Base-by-base conservation (phyloP, 805 yeast genomes). In the Candida peoriensis region DNA sequence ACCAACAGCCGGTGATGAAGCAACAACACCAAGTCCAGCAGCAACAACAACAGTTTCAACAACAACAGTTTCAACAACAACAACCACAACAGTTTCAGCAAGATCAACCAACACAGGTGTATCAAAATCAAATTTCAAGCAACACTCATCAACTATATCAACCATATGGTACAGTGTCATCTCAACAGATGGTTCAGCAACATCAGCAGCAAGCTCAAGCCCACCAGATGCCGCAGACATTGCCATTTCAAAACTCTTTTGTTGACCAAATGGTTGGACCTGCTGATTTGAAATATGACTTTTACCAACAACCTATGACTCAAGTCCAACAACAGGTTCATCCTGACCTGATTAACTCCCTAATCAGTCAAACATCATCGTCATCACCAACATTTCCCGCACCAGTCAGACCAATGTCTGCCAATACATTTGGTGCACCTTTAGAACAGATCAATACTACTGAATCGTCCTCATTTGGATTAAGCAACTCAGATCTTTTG, bases 11-110 rank as follows among this genome's bases (percentile, higher is more conserved):
- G n/a, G n/a, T n/a, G n/a, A n/a, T n/a, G n/a, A n/a, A n/a, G n/a
- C n/a, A n/a, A n/a, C n/a, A n/a, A n/a, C n/a, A n/a, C n/a, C n/a
- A 47, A 44, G 33, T 46, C 41, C 28, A 18, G 40, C 38, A 41
- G 28, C 28, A 36, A 43, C 27, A 38, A 14, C 33, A 32, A 41
- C 45, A 14, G 28, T 36, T 17, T 44, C 25, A 24, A n/a, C 34
- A 24, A 14, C 34, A 47, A 24, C 46, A 43, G 23, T 29, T 49
- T 30, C 39, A 38, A 8, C 34, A 27, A 6, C 30, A 12, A 5
- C 24, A 20, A n/a, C 36, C 30, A 14, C 33, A 28, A 14, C 32
- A 17, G 9, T 18, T 32, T 13, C 32, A 24, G 16, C 37, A 30
- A 27, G 7, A 27, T n/a, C 41, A 34, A 20, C 33, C 15, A 16